Evolutionary conservation across 192 early-diverging fungal species (phyloP), one percentile per base, ranked within the genome.

Genomic region (Podila epicladia): DNA sequence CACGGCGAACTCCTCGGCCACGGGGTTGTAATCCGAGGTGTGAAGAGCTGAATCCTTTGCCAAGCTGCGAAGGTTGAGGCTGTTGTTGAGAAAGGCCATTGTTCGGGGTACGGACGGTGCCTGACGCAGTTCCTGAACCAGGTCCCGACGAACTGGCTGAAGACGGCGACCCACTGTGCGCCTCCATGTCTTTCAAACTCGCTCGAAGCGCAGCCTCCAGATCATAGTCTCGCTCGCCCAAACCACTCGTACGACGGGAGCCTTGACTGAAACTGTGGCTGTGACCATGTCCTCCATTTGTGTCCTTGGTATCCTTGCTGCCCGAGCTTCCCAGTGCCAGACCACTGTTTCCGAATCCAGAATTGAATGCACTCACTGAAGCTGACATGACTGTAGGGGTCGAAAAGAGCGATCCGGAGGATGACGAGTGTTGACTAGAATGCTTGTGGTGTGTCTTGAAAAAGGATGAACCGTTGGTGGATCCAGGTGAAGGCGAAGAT

Each of bases 401-500:
- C 4, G 77, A 80, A 58, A 73, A 80, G 9, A 80, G 38, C 0
- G 77, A 65, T 51, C 77, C 77, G 3, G 77, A 72, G 9, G 74
- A 45, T 2, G 74, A 66, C 0, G 77, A 73, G 11, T 80, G 77
- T 33, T 80, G 77, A 45, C 77, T 80, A 4, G 71, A 68, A 58
- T 80, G 77, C 60, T 80, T 80, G 26, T 80, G 71, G n/a, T 80
- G 77, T n/a, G 77, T 80, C 49, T 80, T 80, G 62, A 73, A 66
- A 26, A 67, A 64, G 9, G 69, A 67, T 13, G 63, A 38, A 55
- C 69, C 61, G 35, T 72, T 73, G 26, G 71, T 35, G 28, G 19
- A 22, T 45, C 53, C 19, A 5, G 62, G 41, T 15, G 41, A 45
- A 45, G 77, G 71, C 35, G 77, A 80, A 9, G 71, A 49, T 22